Evolutionary conservation across 768 basidiomycete genomes (phyloP), one percentile per base, ranked within the genome.

Genomic region (Pleurotus tuoliensis): DNA sequence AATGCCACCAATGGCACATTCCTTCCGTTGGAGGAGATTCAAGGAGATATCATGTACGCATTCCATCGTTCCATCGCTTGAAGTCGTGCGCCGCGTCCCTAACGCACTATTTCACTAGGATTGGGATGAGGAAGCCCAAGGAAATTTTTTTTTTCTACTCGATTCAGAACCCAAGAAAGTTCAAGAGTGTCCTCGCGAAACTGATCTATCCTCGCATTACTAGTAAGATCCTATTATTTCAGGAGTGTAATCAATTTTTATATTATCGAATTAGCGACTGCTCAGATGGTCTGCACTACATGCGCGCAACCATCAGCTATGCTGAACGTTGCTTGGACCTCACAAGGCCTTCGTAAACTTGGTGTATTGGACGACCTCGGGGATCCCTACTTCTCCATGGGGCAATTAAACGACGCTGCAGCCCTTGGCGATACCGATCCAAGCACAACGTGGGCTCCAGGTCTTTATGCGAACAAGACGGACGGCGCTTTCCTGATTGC

Each of bases 401-500:
- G 51, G 9, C 51, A 53, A 41, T 37, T 22, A 11, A 18, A 15
- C 8, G 51, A 53, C 39, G 51, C 51, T 4, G 51, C 15, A 2
- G 15, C n/a, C 15, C 51, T 53, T 9, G 51, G 51, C 5, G 51
- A 53, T 41, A 37, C 51, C 24, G 51, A 39, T 3, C 39, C 41
- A 11, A 34, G 30, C 30, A 30, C 27, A n/a, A 53, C 22, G 18
- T 53, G 51, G 51, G 39, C 22, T 2, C 37, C 51, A 9, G 51
- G 51, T 22, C 38, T 53, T 16, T 15, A 20, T 6, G 11, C 11
- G 4, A 53, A 41, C 24, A 24, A 40, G 38, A 53, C 51, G 8
- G 51, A 53, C 15, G 51, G 51, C 39, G 51, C 41, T 9, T 53
- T 53, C 39, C 51, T 53, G 8, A 53, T 53, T n/a, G 51, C 51